A percentile compares a stretch with the other conserved stretches of the same genome.
These are phyloP conservation scores for Aristolochia contorta DNA, from an alignment of 164 flowering plant genomes.

Conservation along the genomic window DNA sequence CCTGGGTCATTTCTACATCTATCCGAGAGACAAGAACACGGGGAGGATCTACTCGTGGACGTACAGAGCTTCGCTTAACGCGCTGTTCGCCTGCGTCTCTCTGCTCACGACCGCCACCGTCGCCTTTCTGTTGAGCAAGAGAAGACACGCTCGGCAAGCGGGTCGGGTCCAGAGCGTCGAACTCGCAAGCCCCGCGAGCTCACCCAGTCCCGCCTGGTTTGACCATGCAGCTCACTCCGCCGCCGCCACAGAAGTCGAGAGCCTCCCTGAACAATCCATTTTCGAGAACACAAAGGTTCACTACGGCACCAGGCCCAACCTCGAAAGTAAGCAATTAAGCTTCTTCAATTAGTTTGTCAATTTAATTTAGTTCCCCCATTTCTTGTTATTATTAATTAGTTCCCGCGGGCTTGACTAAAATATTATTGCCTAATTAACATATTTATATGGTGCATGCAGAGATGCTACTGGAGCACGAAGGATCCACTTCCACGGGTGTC, in stretches of 20 bases:
- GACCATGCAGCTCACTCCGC: no score
- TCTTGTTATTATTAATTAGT: no score
- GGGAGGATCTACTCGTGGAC: conserved; percentile 22
- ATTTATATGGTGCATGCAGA: no score
- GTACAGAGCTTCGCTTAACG: conserved; percentile 21
- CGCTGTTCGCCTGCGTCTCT: conserved; percentile 33
- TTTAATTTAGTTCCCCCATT: neutral
- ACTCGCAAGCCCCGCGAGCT: no score
- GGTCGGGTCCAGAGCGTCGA: conserved; percentile 31
- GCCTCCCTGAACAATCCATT: conserved; percentile 47
- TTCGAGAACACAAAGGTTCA: conserved; percentile 44
- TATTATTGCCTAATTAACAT: no score
- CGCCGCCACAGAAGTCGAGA: conserved; percentile 47
- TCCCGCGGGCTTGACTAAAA: no score
- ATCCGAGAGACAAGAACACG: conserved; percentile 57
- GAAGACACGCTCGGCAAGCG: conserved; percentile 21
- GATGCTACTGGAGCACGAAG: conserved; percentile 32
- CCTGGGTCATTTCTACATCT: conserved; percentile 40
- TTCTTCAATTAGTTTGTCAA: neutral
- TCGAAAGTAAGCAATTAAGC: conserved; percentile 36
- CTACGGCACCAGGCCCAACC: conserved; percentile 59
- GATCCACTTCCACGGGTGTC: conserved; percentile 36
- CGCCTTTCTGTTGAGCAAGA: conserved; percentile 57
- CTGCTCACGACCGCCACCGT: conserved; percentile 34
- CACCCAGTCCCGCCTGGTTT: no score